phyloP scores from a whole-genome alignment of 2,329 filamentous ascomycete genomes.

The Botrytis deweyae region DNA sequence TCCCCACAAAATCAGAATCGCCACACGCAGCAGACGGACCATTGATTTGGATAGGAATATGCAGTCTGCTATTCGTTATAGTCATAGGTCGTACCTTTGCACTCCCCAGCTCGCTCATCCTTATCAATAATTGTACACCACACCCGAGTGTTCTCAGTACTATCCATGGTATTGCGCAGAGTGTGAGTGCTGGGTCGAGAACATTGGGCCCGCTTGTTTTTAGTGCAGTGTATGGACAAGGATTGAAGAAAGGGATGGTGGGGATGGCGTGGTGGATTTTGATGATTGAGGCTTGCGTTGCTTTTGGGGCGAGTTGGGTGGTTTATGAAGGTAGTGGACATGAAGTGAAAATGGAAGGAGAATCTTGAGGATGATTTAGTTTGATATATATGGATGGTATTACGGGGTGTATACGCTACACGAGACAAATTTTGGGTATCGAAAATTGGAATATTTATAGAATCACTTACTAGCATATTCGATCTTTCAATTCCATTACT shows the following conservation, averaged over 20 bases:
- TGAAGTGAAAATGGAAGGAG: conserved; percentile 8
- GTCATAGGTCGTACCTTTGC: conserved; percentile 2
- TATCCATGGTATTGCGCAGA: not conserved
- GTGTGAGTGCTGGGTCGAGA: not conserved
- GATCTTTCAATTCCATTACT: not conserved
- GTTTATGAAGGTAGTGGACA: conserved; percentile 11
- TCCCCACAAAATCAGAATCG: not conserved
- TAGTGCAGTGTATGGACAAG: not conserved
- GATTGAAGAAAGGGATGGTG: not conserved
- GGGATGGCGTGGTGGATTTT: conserved; percentile 3
- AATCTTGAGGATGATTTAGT: not conserved
- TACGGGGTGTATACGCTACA: not conserved
- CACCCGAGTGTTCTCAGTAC: not conserved
- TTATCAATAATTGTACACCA: conserved; percentile 3
- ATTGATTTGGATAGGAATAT: not conserved
- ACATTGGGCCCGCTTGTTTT: not conserved
- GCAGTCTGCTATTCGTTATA: not conserved
- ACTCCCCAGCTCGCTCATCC: not conserved
- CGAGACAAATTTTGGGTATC: not conserved
- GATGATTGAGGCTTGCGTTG: not conserved
- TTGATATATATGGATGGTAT: not conserved
- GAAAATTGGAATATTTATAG: not conserved
- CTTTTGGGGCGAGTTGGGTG: not conserved
- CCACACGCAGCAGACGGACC: not conserved
- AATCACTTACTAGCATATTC: not conserved